Evolutionary conservation across 2,329 filamentous ascomycete species (phyloP), one percentile per base, ranked within the genome.

Genomic region (Samsoniella hepiali): DNA sequence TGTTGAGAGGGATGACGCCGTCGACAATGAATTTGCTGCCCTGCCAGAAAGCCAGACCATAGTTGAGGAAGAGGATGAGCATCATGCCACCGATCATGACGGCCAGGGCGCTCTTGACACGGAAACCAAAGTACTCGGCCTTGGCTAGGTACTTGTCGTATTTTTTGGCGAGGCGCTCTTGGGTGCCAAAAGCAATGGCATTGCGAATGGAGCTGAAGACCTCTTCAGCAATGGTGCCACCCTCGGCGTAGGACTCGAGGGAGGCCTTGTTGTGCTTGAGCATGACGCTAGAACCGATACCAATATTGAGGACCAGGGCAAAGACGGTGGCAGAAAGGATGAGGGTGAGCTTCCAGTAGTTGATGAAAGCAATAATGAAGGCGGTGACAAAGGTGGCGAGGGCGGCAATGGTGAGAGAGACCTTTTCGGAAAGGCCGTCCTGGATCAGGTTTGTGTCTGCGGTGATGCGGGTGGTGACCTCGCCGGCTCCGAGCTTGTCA

Each of bases 161-260:
- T 74, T 94, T 89, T 66, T 84, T 84, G 11, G 94, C 91, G n/a
- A 98, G 84, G 67, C 94, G 93, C 63, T 94, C 90, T 75, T 98
- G 93, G 0, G 93, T 97, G 50, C 92, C 92, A 71, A 97, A 99
- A 36, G 95, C 95, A 8, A 91, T 88, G 7, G 94, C 91, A 72
- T 96, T 98, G 67, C 95, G 88, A 68, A 98, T 90, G 1, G 93
- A 97, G 74, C 91, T 93, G 70, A 99, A 85, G 61, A 97, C 94
- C 77, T 99, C 95, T 72, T 98, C 95, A 4, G 92, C 94, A 13
- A 98, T 84, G 2, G 89, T 93, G 63, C 93, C 94, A 67, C 93
- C 94, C 56, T 87, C 81, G 32, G 91, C 93, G 71, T 96, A 97
- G 0, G 91, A 86, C 59, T 89, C 82, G 56, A 97, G 81, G 1